Percentiles rank a stretch among this genome's conserved stretches.
Conservation (phyloP, 2,329 filamentous ascomycete genomes). For the Stenocarpella maydis region DNA sequence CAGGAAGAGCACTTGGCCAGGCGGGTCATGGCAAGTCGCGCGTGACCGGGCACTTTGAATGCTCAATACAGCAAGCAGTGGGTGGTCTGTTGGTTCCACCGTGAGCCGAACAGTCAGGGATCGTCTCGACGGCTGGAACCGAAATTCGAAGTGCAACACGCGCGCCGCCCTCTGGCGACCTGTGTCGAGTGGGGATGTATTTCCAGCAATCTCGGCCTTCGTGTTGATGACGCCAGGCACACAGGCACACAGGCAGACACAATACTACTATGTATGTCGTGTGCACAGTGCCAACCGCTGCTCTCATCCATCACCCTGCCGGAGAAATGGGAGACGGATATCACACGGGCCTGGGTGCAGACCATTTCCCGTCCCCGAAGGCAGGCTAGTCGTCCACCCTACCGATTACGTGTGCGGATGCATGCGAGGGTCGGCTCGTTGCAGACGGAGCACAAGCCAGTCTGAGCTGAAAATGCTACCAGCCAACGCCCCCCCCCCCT, state of each 20-base stretch:
- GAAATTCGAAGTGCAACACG: conserved; percentile 18
- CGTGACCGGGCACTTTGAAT: neutral
- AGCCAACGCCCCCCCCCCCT: neutral
- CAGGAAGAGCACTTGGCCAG: no score
- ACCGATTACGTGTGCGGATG: neutral
- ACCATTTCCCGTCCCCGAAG: neutral
- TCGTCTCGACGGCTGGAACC: conserved; percentile 22
- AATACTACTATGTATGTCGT: no score
- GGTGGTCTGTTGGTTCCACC: neutral
- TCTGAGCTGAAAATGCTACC: conserved; percentile 21
- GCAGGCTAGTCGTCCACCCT: conserved; percentile 7
- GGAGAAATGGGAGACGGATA: neutral
- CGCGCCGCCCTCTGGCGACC: conserved; percentile 8
- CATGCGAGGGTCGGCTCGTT: conserved; percentile 24
- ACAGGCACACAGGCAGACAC: no score
- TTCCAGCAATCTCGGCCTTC: conserved; percentile 28
- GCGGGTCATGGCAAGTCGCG: no score
- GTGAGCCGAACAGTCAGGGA: conserved; percentile 20
- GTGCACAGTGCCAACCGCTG: conserved; percentile 5
- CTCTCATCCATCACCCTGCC: neutral
- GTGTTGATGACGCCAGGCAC: conserved; percentile 21
- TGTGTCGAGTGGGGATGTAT: conserved; percentile 20
- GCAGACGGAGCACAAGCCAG: conserved; percentile 21
- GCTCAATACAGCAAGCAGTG: neutral
- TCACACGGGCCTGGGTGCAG: neutral